Percentiles rank a stretch among this genome's conserved stretches.
Conservation (phyloP, 2,329 filamentous ascomycete species). For the Biscogniauxia sp. region DNA sequence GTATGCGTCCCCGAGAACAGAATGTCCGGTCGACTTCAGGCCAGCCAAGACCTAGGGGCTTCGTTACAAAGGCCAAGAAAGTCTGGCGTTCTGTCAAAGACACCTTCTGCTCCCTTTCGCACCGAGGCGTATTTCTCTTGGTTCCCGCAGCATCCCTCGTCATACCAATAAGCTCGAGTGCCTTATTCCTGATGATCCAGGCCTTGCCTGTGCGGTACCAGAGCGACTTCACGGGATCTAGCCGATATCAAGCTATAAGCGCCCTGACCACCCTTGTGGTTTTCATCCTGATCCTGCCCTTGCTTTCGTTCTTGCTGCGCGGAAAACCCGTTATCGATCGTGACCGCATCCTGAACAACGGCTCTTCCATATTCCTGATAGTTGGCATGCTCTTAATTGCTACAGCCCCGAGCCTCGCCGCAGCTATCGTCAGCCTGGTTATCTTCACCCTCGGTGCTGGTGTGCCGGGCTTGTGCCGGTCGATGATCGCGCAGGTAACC, state of each 20-base stretch:
- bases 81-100: not conserved
- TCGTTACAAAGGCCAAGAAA: not conserved
- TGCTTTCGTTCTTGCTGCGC: not conserved
- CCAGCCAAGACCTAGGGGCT: not conserved
- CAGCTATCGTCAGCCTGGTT: not conserved
- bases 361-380: not conserved
- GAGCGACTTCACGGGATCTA: not conserved
- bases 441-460: conserved; percentile 1
- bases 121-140: not conserved
- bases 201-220: not conserved
- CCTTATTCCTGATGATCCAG: not conserved
- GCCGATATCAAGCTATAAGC: not conserved
- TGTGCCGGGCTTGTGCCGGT: not conserved
- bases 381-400: not conserved
- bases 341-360: not conserved
- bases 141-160: not conserved
- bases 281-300: not conserved
- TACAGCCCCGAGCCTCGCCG: not conserved
- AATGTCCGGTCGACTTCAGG: not conserved
- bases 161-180: not conserved
- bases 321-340: not conserved
- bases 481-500: conserved; percentile 2
- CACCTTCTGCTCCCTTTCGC: not conserved
- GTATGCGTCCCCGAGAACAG: not conserved
- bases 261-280: not conserved